Percentiles rank a stretch among this genome's conserved stretches.
Evolutionary conservation across 495 filamentous ascomycete species (phyloP).

Genomic region (Oidiodendron maius): DNA sequence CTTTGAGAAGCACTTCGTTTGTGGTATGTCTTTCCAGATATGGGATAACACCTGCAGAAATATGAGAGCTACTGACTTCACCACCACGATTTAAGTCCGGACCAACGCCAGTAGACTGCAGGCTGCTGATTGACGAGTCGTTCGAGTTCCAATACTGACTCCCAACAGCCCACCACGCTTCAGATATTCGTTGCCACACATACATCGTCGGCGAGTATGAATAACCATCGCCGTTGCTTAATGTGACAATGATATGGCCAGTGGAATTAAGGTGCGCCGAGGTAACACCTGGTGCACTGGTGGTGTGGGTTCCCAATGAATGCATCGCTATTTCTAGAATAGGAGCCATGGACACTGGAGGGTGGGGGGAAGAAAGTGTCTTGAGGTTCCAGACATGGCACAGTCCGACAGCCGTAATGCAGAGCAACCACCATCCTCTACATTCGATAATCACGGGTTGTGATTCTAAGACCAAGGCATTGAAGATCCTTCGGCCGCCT

Average conservation of each 20-base stretch:
- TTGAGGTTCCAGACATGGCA: slow-evolving; percentile 93
- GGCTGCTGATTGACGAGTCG: slow-evolving; percentile 70
- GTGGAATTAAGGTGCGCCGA: slow-evolving; percentile 85
- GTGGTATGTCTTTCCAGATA: slow-evolving; percentile 92
- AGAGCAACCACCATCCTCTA: slow-evolving; percentile 81
- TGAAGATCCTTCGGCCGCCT: slow-evolving; percentile 80
- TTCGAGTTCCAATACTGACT: slow-evolving; percentile 99
- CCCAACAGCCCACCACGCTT: slow-evolving; percentile 96
- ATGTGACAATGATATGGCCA: slow-evolving; percentile 74
- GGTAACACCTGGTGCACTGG: slow-evolving; percentile 71
- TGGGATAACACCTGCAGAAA: slow-evolving; percentile 91
- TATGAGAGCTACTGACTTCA: slow-evolving; percentile 48
- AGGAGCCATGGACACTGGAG: slow-evolving; percentile 84
- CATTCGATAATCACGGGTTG: slow-evolving; percentile 92
- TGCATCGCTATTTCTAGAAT: slow-evolving; percentile 83
- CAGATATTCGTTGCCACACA: slow-evolving; percentile 90
- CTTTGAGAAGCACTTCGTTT: slow-evolving; percentile 84
- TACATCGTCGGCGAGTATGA: slow-evolving; percentile 76
- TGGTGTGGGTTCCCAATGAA: slow-evolving; percentile 59
- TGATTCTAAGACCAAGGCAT: slow-evolving; percentile 78
- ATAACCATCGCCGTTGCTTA: slow-evolving; percentile 92
- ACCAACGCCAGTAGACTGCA: slow-evolving; percentile 63
- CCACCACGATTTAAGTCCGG: slow-evolving; percentile 41
- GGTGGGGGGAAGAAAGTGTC: slow-evolving; percentile 76
- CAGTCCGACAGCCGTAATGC: slow-evolving; percentile 80